A percentile compares a stretch with the other conserved stretches of the same genome.
Evolutionary conservation across 169 alveolate genomes (phyloP).

Genomic region (Plasmodium vivax): DNA sequence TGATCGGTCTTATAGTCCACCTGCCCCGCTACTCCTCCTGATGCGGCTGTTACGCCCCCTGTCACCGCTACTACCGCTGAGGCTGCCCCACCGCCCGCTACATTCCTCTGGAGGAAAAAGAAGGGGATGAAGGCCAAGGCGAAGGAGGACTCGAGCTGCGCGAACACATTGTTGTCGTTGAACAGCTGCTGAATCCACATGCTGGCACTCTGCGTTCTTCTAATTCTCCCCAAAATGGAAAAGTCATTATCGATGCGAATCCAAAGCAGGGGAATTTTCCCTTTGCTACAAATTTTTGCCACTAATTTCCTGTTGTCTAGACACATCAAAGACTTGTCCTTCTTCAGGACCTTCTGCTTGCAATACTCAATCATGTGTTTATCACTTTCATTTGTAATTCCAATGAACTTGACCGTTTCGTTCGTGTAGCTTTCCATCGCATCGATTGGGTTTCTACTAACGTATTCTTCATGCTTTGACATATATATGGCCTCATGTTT

Average conservation of each 20-base stretch:
- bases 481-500: constrained; percentile 49
- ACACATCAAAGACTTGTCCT: constrained; percentile 75
- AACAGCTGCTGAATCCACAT: constrained; percentile 92
- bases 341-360: constrained; percentile 75
- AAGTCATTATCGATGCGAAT: constrained; percentile 85
- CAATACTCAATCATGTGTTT: constrained; percentile 76
- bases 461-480: constrained; percentile 21
- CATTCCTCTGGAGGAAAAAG: constrained; percentile 42
- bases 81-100: neutral
- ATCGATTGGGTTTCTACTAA: constrained; percentile 1
- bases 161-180: constrained; percentile 82
- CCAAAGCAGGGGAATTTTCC: constrained; percentile 88
- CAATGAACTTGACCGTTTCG: constrained; percentile 75
- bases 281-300: constrained; percentile 88
- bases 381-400: constrained; percentile 78
- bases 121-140: constrained; percentile 73
- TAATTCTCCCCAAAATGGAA: constrained; percentile 81
- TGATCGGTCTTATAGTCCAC: neutral
- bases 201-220: constrained; percentile 85
- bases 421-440: constrained; percentile 8
- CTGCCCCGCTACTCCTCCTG: neutral
- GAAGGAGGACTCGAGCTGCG: constrained; percentile 87
- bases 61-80: neutral
- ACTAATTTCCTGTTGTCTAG: constrained; percentile 88
- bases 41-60: neutral